Conservation (phyloP, 139 green algal species). For the Astrephomene gubernaculifera region DNA sequence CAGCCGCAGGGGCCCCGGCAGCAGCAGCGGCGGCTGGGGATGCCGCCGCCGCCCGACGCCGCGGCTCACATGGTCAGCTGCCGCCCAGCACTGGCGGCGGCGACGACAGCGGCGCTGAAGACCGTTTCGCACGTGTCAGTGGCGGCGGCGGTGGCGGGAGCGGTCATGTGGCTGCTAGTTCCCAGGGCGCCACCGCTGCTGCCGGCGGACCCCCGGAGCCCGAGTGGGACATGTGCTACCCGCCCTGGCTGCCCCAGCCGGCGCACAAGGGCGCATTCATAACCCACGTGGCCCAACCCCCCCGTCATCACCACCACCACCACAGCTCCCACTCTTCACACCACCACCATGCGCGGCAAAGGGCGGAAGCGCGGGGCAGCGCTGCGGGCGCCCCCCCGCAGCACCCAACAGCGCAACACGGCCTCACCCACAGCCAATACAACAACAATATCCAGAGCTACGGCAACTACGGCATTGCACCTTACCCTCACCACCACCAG, state of each 20-base stretch:
- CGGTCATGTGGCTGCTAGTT: too few relatives aligned
- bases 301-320: slow-evolving; percentile 2
- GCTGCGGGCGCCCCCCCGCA: background rate
- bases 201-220: too few relatives aligned
- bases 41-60: background rate
- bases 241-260: slow-evolving; percentile 33
- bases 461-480: too few relatives aligned
- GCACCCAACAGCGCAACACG: background rate
- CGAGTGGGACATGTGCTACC: slow-evolving; percentile 31
- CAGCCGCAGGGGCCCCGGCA: background rate
- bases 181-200: too few relatives aligned
- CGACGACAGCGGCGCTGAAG: background rate
- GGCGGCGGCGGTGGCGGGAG: background rate
- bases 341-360: too few relatives aligned
- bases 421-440: too few relatives aligned
- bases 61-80: slow-evolving; percentile 6
- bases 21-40: background rate
- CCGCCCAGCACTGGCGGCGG: background rate
- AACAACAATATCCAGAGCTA: too few relatives aligned
- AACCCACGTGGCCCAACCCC: background rate
- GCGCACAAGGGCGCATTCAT: slow-evolving; percentile 36
- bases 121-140: background rate
- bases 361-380: too few relatives aligned
- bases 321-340: slow-evolving; percentile 3
- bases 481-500: background rate